Conservation (phyloP, 768 basidiomycete species). For the Chalciporus sphaerocephalus region DNA sequence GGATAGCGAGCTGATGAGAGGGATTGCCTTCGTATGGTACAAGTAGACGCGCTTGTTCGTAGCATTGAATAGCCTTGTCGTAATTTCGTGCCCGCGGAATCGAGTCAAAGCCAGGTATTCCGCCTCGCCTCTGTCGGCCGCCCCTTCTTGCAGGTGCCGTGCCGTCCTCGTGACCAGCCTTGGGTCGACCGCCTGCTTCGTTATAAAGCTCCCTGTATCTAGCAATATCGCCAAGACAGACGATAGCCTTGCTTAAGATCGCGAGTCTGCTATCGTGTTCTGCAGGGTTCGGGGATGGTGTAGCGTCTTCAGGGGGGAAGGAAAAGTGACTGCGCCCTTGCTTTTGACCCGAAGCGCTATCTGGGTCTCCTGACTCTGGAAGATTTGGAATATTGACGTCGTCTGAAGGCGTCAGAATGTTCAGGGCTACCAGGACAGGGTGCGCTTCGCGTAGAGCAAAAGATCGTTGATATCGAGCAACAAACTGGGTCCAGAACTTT, state of each 20-base stretch:
- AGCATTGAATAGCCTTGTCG: constrained; percentile 71
- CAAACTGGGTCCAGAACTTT: constrained; percentile 82
- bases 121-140: constrained; percentile 47
- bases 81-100: constrained; percentile 63
- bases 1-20: constrained; percentile 93
- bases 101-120: constrained; percentile 39
- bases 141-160: constrained; percentile 34
- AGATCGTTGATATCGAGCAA: constrained; percentile 67
- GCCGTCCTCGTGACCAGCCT: constrained; percentile 64
- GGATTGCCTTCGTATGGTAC: constrained; percentile 89
- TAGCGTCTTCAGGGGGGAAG: constrained; percentile 56
- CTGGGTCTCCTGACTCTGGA: constrained; percentile 18
- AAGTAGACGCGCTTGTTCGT: constrained; percentile 79
- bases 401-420: constrained; percentile 43
- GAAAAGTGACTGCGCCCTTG: constrained; percentile 55
- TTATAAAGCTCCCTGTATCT: constrained; percentile 90
- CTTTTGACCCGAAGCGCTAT: constrained; percentile 19
- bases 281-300: constrained; percentile 34
- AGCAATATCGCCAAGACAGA: constrained; percentile 92
- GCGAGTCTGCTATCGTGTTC: constrained; percentile 58
- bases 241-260: constrained; percentile 79
- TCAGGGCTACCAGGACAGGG: constrained; percentile 52
- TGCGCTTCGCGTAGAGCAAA: constrained; percentile 67
- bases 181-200: constrained; percentile 60
- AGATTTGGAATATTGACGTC: constrained; percentile 30